phyloP scores from a whole-genome alignment of 2,329 filamentous ascomycete species.

The Myriosclerotinia scirpicola region DNA sequence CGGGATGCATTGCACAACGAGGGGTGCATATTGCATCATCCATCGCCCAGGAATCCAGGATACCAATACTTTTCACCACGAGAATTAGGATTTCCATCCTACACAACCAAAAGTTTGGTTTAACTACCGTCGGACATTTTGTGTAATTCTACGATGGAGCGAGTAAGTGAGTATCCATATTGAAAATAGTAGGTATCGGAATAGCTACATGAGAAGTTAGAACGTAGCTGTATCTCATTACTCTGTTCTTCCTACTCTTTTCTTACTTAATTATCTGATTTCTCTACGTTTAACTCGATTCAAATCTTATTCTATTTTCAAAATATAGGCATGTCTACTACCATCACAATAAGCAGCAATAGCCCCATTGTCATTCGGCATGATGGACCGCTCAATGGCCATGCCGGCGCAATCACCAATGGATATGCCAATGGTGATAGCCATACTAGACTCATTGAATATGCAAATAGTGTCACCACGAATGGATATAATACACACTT shows the following conservation, averaged over 20 bases:
- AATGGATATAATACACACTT: slow-evolving; percentile 28
- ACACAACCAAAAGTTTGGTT: neutral
- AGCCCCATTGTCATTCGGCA: slow-evolving; percentile 21
- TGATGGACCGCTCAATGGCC: slow-evolving; percentile 5
- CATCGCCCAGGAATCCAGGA: slow-evolving; percentile 12
- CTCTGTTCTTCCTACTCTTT: neutral
- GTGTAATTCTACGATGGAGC: neutral
- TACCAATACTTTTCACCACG: neutral
- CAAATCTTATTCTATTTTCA: neutral
- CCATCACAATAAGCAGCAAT: slow-evolving; percentile 22
- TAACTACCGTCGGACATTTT: neutral
- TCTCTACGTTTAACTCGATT: neutral
- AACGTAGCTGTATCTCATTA: neutral
- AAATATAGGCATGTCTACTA: slow-evolving; percentile 9
- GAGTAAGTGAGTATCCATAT: neutral
- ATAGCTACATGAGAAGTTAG: neutral
- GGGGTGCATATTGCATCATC: slow-evolving; percentile 23
- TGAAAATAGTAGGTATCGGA: slow-evolving; percentile 1
- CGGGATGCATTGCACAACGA: slow-evolving; percentile 14
- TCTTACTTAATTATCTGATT: too few species aligned
- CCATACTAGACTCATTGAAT: slow-evolving; percentile 10
- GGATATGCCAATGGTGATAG: slow-evolving; percentile 16
- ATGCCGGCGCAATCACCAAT: slow-evolving; percentile 9
- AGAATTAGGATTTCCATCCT: neutral
- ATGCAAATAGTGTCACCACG: neutral